These are phyloP conservation scores for Pythium phragmiticola DNA, from an alignment of 352 stramenopile genomes.

Conservation along the genomic window DNA sequence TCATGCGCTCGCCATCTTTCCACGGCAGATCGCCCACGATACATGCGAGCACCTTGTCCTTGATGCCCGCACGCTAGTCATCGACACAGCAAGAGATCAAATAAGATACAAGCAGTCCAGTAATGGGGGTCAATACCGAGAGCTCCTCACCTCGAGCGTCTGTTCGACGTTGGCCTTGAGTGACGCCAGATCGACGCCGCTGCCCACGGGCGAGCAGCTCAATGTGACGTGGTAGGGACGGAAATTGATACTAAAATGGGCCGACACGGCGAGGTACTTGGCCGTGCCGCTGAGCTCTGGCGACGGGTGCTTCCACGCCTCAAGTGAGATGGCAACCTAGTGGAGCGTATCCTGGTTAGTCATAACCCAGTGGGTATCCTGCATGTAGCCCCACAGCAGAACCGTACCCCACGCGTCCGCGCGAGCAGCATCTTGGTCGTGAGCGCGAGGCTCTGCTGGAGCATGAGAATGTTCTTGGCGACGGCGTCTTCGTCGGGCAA, in stretches of 20 bases:
- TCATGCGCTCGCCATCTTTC: constrained; percentile 26
- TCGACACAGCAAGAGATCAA: not conserved
- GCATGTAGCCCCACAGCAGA: too few relatives aligned
- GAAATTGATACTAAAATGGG: constrained; percentile 82
- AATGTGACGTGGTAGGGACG: constrained; percentile 61
- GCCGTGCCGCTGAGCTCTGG: constrained; percentile 30
- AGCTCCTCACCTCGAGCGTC: constrained; percentile 43
- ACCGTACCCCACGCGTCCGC: constrained; percentile 46
- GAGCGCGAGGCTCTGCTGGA: constrained; percentile 73
- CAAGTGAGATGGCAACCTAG: constrained; percentile 62
- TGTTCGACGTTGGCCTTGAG: constrained; percentile 55
- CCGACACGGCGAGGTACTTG: constrained; percentile 65
- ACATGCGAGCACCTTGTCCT: constrained; percentile 73
- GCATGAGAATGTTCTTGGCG: constrained; percentile 57
- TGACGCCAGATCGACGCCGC: constrained; percentile 36
- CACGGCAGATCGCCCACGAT: constrained; percentile 55
- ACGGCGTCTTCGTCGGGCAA: constrained; percentile 59
- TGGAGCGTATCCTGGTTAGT: not conserved
- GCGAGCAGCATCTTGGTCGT: constrained; percentile 65
- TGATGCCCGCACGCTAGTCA: constrained; percentile 48
- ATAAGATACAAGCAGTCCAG: not conserved
- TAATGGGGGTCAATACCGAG: not conserved
- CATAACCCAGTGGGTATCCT: not conserved
- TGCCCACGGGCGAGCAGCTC: constrained; percentile 47
- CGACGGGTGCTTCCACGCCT: constrained; percentile 56